Percentiles rank a stretch among this genome's conserved stretches.
These are phyloP conservation scores for Kalaharituber pfeilii DNA, from an alignment of 2,329 filamentous ascomycete genomes.

Conservation along the genomic window DNA sequence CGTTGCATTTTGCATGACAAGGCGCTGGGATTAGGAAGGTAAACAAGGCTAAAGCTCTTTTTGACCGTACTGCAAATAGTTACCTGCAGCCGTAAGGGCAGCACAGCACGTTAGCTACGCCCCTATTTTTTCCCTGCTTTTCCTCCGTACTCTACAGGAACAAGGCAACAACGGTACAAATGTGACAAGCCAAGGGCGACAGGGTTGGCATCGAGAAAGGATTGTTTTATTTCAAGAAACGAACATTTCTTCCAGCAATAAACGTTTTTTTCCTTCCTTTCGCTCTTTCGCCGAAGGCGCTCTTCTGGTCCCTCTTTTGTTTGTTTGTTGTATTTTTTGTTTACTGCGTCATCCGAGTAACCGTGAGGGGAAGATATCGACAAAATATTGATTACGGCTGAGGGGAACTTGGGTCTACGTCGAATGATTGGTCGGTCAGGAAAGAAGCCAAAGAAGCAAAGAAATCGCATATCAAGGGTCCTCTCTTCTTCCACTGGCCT, in stretches of 20 bases:
- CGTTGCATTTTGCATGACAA: constrained; percentile 1
- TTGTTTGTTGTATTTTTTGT: background rate
- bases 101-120: background rate
- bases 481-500: no score
- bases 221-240: background rate
- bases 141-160: background rate
- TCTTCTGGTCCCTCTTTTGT: background rate
- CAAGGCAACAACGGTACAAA: background rate
- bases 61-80: background rate
- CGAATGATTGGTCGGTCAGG: background rate
- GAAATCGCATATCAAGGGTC: no score
- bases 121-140: background rate
- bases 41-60: background rate
- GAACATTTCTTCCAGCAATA: no score
- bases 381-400: no score
- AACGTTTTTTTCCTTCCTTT: no score
- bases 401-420: no score
- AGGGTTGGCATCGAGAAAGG: background rate
- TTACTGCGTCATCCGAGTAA: background rate
- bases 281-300: background rate
- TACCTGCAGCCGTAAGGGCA: no score
- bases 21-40: background rate
- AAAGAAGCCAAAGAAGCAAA: background rate
- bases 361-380: no score
- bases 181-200: background rate